Conservation (phyloP, 108 stramenopile genomes). For the Bacterosira constricta region DNA sequence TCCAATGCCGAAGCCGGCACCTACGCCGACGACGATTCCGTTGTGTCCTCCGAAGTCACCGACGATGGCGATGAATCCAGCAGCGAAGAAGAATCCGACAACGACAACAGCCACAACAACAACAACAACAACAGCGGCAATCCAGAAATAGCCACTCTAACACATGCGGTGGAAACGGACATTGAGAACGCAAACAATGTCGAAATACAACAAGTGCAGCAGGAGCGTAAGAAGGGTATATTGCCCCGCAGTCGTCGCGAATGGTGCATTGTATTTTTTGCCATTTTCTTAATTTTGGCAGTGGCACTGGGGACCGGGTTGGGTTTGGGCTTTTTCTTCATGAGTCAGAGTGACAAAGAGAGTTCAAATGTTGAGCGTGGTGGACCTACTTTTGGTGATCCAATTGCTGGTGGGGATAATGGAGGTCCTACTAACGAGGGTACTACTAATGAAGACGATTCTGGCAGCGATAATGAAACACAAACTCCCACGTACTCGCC, state of each 20-base stretch:
- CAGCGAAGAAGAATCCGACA: neutral
- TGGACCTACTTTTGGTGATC: neutral
- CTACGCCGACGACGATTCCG: constrained; percentile 46
- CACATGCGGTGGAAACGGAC: neutral
- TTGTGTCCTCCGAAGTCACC: constrained; percentile 21
- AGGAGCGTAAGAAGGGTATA: constrained; percentile 16
- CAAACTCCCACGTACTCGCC: neutral
- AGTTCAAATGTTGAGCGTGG: neutral
- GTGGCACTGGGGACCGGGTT: constrained; percentile 33
- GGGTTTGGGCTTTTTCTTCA: constrained; percentile 33
- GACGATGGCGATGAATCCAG: neutral
- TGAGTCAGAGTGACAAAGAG: neutral
- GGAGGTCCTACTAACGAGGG: neutral
- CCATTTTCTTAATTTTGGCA: constrained; percentile 18
- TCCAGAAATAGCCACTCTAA: constrained; percentile 4
- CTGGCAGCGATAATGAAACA: neutral
- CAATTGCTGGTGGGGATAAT: neutral
- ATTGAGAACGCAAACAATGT: neutral
- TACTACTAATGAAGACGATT: constrained; percentile 1
- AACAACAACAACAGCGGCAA: constrained; percentile 3
- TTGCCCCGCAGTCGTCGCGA: constrained; percentile 31
- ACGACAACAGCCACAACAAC: neutral
- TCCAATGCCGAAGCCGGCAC: neutral
- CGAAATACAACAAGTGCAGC: neutral
- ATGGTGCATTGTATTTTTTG: constrained; percentile 36